Conservation (phyloP, 441 rosid genomes). For the Brassica balearica region DNA sequence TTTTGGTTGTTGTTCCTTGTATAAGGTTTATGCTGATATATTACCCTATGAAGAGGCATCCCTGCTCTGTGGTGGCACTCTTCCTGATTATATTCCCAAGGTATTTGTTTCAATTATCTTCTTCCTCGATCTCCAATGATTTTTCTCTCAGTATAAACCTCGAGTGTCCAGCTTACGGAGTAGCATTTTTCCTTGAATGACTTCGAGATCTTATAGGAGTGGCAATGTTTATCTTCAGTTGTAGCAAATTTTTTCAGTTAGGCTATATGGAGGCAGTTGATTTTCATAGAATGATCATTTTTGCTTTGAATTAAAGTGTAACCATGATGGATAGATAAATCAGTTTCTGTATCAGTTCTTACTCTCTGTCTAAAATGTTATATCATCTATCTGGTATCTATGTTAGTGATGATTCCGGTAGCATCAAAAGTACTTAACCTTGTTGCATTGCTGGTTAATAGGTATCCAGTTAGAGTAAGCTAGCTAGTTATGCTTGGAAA, state of each 20-base stretch:
- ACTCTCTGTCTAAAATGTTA: background rate
- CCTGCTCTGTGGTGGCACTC: constrained; percentile 69
- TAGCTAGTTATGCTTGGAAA: constrained; percentile 3
- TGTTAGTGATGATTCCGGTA: constrained; percentile 4
- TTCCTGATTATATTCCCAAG: constrained; percentile 81
- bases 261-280: background rate
- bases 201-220: background rate
- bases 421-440: background rate
- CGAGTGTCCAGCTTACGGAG: background rate
- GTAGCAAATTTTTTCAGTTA: background rate
- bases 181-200: background rate
- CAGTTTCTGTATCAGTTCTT: background rate
- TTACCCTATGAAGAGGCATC: constrained; percentile 75
- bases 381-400: constrained; percentile 2
- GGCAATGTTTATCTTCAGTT: constrained; percentile 6
- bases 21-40: constrained; percentile 62
- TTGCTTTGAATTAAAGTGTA: background rate
- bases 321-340: background rate
- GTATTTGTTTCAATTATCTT: constrained; percentile 43
- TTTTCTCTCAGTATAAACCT: background rate
- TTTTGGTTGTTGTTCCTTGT: constrained; percentile 6
- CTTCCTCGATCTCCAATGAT: background rate
- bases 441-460: background rate
- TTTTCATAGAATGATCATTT: background rate
- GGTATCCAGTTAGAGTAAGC: background rate